These are phyloP conservation scores for Knoxia roxburghii DNA, from an alignment of 257 asterid species.

Conservation along the genomic window DNA sequence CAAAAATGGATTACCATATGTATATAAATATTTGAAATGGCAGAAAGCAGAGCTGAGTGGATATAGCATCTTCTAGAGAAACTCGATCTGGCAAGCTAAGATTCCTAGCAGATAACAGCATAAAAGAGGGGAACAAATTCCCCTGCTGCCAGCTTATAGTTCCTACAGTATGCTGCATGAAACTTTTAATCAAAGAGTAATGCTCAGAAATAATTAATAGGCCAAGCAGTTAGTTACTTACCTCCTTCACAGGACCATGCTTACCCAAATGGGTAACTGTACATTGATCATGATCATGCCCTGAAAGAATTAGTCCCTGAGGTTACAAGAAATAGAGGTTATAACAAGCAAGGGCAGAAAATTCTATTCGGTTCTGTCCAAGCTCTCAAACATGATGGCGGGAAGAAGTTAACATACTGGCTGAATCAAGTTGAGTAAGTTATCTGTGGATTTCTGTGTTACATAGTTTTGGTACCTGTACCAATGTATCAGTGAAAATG, in stretches of 20 bases:
- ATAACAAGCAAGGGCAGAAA: slow-evolving; percentile 10
- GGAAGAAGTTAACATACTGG: slow-evolving; percentile 61
- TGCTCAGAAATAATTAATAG: slow-evolving; percentile 3
- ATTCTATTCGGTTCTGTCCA: neutral
- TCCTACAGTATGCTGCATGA: slow-evolving; percentile 89
- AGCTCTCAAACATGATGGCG: slow-evolving; percentile 18
- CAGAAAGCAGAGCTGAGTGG: slow-evolving; percentile 77
- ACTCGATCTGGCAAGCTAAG: slow-evolving; percentile 28
- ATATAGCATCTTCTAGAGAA: slow-evolving; percentile 33
- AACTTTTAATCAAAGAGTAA: slow-evolving; percentile 27
- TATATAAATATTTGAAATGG: slow-evolving; percentile 75
- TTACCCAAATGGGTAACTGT: slow-evolving; percentile 52
- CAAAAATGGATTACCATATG: slow-evolving; percentile 49
- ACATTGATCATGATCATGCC: slow-evolving; percentile 99
- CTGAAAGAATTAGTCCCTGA: slow-evolving; percentile 77
- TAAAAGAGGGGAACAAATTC: slow-evolving; percentile 82
- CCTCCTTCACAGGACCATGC: slow-evolving; percentile 68
- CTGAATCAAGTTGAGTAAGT: slow-evolving; percentile 53
- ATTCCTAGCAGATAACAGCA: slow-evolving; percentile 76
- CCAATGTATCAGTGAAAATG: slow-evolving; percentile 19
- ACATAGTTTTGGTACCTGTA: slow-evolving; percentile 87
- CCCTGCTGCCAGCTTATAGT: slow-evolving; percentile 99
- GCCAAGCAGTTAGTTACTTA: slow-evolving; percentile 19
- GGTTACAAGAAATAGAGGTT: slow-evolving; percentile 21
- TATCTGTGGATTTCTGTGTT: slow-evolving; percentile 44